Evolutionary conservation across 306 rosid genomes (phyloP).

Genomic region (Lablab purpureus): DNA sequence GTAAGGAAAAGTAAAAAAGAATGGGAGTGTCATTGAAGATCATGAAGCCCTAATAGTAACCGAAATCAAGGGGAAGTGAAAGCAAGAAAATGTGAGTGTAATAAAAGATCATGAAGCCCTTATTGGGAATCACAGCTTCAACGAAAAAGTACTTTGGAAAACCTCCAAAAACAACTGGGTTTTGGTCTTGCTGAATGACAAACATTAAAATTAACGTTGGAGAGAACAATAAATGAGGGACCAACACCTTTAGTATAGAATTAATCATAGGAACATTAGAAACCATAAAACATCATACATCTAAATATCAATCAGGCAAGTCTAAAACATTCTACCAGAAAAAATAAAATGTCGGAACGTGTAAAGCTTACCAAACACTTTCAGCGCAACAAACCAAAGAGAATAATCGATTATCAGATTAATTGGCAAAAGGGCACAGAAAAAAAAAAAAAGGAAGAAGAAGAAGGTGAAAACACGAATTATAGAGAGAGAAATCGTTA

Average conservation of each 20-base stretch:
- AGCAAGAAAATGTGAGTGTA: not conserved
- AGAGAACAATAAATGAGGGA: too few relatives aligned
- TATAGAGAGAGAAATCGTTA: not conserved
- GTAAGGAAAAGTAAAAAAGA: not conserved
- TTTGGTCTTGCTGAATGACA: not conserved
- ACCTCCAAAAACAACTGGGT: not conserved
- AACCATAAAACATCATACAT: not conserved
- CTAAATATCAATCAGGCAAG: not conserved
- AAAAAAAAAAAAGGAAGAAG: too few relatives aligned
- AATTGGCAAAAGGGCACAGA: not conserved
- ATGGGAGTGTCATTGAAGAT: not conserved
- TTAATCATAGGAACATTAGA: not conserved
- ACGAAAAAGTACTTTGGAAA: not conserved
- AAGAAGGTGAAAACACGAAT: not conserved
- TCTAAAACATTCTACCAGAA: not conserved
- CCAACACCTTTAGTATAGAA: not conserved
- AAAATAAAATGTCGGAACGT: not conserved
- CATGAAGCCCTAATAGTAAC: not conserved
- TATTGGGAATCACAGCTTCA: not conserved
- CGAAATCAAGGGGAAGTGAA: not conserved
- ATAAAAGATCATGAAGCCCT: not conserved
- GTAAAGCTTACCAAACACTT: not conserved
- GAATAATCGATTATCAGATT: conserved; percentile 20
- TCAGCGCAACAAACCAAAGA: conserved; percentile 11
- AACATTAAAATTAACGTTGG: not conserved